These are phyloP conservation scores for Talaromyces amestolkiae DNA, from an alignment of 2,329 filamentous ascomycete species.

Conservation along the genomic window DNA sequence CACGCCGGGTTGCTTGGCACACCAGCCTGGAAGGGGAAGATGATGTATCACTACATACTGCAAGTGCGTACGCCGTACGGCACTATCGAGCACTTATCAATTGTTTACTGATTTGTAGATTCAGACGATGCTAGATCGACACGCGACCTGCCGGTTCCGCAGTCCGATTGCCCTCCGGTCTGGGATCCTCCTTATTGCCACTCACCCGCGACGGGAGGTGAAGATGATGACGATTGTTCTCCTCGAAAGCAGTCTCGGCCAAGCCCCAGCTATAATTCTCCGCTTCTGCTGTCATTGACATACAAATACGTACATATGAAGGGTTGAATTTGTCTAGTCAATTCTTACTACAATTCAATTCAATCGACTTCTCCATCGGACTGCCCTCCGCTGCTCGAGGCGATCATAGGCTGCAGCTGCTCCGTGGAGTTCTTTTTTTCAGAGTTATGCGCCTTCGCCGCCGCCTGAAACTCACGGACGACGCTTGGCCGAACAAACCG, in stretches of 20 bases:
- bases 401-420: background rate
- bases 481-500: slow-evolving; percentile 3
- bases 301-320: background rate
- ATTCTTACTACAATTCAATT: background rate
- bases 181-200: slow-evolving; percentile 3
- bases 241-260: background rate
- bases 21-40: background rate
- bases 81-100: background rate
- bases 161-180: slow-evolving; percentile 18
- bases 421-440: background rate
- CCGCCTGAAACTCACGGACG: slow-evolving; percentile 5
- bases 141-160: slow-evolving; percentile 13
- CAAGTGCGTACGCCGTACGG: background rate
- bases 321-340: background rate
- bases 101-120: background rate
- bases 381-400: background rate
- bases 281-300: background rate
- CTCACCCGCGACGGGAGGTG: background rate
- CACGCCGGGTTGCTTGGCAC: background rate
- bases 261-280: background rate
- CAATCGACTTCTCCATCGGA: background rate
- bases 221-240: background rate
- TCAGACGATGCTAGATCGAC: background rate
- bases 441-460: slow-evolving; percentile 15
- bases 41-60: background rate